Evolutionary conservation across 768 basidiomycete genomes (phyloP).

Genomic region (Cystobasidium onofrii): DNA sequence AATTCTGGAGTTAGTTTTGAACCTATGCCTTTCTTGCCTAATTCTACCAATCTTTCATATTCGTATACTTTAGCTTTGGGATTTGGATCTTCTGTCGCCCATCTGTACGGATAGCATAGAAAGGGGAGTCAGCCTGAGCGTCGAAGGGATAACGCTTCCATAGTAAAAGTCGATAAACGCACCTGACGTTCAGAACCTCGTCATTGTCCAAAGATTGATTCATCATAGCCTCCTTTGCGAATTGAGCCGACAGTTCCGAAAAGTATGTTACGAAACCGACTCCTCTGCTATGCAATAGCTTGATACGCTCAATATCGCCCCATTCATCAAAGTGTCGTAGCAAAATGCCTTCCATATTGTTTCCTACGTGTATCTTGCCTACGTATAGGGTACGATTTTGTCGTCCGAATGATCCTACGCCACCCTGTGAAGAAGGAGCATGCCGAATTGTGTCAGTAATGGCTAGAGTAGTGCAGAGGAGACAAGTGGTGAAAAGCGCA

Average conservation of each 20-base stretch:
- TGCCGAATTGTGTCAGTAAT: no score
- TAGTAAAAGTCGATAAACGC: no score
- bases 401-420: conserved; percentile 89
- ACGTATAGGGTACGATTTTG: conserved; percentile 92
- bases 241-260: conserved; percentile 75
- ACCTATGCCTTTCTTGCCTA: conserved; percentile 74
- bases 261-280: conserved; percentile 96
- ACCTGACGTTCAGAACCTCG: conserved; percentile 91
- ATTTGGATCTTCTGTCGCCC: conserved; percentile 99
- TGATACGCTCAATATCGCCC: conserved; percentile 84
- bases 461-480: no score
- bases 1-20: conserved; percentile 77
- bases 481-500: background rate
- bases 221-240: conserved; percentile 98
- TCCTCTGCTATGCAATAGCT: conserved; percentile 82
- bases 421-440: conserved; percentile 59
- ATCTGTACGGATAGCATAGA: conserved; percentile 46
- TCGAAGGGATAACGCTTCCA: no score
- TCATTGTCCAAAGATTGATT: conserved; percentile 95
- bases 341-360: conserved; percentile 86
- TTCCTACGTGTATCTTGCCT: conserved; percentile 75
- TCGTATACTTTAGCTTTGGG: conserved; percentile 79
- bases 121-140: background rate
- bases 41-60: conserved; percentile 68
- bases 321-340: conserved; percentile 88